A percentile compares a stretch with the other conserved stretches of the same genome.
These are phyloP conservation scores for Cicer judaicum DNA, from an alignment of 306 rosid species.

Conservation along the genomic window DNA sequence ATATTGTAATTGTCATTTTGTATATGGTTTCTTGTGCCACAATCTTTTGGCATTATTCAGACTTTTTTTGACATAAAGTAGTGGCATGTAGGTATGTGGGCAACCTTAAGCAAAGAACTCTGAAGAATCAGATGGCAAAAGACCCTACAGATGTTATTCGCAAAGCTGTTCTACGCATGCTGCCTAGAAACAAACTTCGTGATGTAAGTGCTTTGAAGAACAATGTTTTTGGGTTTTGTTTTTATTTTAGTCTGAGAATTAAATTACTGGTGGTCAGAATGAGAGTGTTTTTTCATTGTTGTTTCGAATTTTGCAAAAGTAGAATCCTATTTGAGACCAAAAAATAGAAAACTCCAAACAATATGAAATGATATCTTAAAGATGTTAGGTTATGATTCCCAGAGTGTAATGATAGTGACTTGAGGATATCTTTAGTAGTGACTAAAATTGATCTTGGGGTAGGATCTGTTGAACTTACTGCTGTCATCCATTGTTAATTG, in stretches of 20 bases:
- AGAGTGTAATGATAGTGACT: background rate
- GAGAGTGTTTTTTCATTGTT: background rate
- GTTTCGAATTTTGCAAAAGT: constrained; percentile 10
- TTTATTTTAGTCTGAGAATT: constrained; percentile 1
- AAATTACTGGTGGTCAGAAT: background rate
- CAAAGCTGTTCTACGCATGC: constrained; percentile 95
- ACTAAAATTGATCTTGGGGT: background rate
- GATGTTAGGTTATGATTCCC: constrained; percentile 11
- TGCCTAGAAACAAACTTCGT: constrained; percentile 90
- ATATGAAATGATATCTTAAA: constrained; percentile 4
- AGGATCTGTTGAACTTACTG: background rate
- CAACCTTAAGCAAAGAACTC: constrained; percentile 79
- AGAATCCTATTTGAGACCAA: constrained; percentile 25
- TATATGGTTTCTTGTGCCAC: constrained; percentile 23
- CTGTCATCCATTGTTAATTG: background rate
- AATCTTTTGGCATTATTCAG: background rate
- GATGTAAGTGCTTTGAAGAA: constrained; percentile 63
- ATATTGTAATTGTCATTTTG: constrained; percentile 11
- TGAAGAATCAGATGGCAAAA: constrained; percentile 86
- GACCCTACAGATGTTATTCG: constrained; percentile 96
- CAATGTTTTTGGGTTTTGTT: constrained; percentile 19
- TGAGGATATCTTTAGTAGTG: constrained; percentile 2
- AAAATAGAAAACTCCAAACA: background rate
- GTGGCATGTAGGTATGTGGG: constrained; percentile 78
- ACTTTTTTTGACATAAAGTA: constrained; percentile 45